phyloP scores from a whole-genome alignment of 1,139 yeast genomes.

The Hanseniaspora gamundiae region DNA sequence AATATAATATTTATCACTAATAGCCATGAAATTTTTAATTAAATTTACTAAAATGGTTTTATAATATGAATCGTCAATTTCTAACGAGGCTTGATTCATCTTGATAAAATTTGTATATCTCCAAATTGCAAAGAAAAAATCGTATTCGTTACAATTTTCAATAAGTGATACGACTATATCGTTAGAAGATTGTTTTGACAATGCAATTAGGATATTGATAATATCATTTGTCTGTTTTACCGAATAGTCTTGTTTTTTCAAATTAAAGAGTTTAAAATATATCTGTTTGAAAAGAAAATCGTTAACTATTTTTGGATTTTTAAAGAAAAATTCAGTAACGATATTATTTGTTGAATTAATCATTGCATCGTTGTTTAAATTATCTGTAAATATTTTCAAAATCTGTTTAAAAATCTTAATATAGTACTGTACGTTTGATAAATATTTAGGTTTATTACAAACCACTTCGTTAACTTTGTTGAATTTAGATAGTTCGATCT shows the following conservation, averaged over 20 bases:
- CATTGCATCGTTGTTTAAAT: conserved; percentile 50
- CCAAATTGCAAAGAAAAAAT: conserved; percentile 45
- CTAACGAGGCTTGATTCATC: conserved; percentile 23
- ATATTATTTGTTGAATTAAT: conserved; percentile 47
- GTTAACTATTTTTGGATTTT: conserved; percentile 38
- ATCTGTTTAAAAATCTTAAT: conserved; percentile 45
- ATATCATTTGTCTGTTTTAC: conserved; percentile 47
- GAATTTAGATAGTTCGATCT: conserved; percentile 50
- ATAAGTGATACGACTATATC: conserved; percentile 35
- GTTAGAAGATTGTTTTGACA: conserved; percentile 39
- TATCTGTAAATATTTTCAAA: conserved; percentile 38
- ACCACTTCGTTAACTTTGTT: conserved; percentile 49
- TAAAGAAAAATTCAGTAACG: conserved; percentile 40
- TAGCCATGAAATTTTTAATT: conserved; percentile 36
- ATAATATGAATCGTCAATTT: conserved; percentile 16
- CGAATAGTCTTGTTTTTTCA: conserved; percentile 25
- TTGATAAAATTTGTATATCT: conserved; percentile 40
- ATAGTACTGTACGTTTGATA: conserved; percentile 41
- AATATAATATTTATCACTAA: conserved; percentile 28
- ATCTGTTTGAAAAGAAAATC: conserved; percentile 47
- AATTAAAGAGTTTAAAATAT: conserved; percentile 25
- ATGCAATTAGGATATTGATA: conserved; percentile 52
- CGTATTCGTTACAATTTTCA: conserved; percentile 11
- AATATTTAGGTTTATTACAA: conserved; percentile 45
- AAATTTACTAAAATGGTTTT: conserved; percentile 38